Evolutionary conservation across 805 yeast species (phyloP).

Genomic region (Nakazawaea ishiwadae): DNA sequence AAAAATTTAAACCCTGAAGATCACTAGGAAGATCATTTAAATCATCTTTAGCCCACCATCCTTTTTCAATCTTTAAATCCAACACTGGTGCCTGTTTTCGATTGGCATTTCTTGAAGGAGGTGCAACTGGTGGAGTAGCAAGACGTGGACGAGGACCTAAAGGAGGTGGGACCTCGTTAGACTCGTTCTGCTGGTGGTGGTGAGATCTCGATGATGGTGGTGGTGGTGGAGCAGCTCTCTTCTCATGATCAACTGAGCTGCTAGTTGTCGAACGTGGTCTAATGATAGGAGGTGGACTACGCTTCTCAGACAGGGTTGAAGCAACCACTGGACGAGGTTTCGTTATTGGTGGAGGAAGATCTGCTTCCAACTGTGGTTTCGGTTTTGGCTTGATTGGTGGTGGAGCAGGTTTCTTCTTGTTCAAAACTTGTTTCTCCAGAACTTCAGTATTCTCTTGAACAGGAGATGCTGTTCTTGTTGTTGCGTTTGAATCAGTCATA

Average conservation of each 20-base stretch:
- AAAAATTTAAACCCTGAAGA: conserved; percentile 31
- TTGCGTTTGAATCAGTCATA: background rate
- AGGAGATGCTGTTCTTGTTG: background rate
- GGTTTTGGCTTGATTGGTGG: conserved; percentile 11
- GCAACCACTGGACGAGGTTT: conserved; percentile 11
- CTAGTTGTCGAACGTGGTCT: too few relatives aligned
- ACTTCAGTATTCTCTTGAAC: background rate
- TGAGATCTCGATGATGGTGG: conserved; percentile 28
- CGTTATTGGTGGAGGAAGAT: conserved; percentile 13
- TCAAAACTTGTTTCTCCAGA: background rate
- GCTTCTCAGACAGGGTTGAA: background rate
- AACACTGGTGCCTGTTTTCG: conserved; percentile 27
- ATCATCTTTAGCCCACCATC: conserved; percentile 40
- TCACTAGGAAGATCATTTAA: conserved; percentile 30
- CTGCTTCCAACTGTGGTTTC: conserved; percentile 5
- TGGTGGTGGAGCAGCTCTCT: conserved; percentile 25
- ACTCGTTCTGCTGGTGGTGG: conserved; percentile 16
- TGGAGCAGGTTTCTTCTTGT: conserved; percentile 1
- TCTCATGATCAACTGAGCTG: too few relatives aligned
- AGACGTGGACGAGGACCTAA: conserved; percentile 17
- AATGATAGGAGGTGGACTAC: background rate
- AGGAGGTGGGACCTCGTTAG: background rate
- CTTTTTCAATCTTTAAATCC: conserved; percentile 37
- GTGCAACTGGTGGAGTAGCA: conserved; percentile 20
- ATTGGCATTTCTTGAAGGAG: conserved; percentile 16